Evolutionary conservation across 257 asterid genomes (phyloP).

Genomic region (Gynochthodes officinalis): DNA sequence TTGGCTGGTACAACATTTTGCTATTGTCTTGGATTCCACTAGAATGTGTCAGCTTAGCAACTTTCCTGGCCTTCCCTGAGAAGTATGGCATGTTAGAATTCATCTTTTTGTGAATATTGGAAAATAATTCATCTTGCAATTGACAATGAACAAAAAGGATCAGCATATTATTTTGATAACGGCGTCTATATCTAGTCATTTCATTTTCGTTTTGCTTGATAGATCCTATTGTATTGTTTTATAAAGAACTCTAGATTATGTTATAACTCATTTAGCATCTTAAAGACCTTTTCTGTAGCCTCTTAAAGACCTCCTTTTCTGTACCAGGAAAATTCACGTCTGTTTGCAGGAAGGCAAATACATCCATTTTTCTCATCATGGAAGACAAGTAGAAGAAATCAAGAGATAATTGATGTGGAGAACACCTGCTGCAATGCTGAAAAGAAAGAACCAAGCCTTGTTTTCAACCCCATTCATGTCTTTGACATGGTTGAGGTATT

Average conservation of each 20-base stretch:
- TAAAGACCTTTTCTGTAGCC: too few species aligned
- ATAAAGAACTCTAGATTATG: background rate
- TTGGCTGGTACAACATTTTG: background rate
- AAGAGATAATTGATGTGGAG: slow-evolving; percentile 50
- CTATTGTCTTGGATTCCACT: background rate
- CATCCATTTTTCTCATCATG: slow-evolving; percentile 84
- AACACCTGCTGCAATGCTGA: slow-evolving; percentile 33
- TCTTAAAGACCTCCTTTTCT: slow-evolving; percentile 10
- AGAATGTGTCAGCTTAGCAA: background rate
- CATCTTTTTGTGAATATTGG: background rate
- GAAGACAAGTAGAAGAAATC: slow-evolving; percentile 60
- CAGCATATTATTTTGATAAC: background rate
- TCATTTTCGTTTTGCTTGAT: background rate
- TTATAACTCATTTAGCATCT: slow-evolving; percentile 6
- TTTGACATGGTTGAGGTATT: slow-evolving; percentile 66
- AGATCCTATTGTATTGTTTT: background rate
- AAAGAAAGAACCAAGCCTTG: slow-evolving; percentile 48
- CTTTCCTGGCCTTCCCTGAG: background rate
- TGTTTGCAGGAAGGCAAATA: slow-evolving; percentile 78
- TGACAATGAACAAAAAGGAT: background rate
- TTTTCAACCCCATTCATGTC: slow-evolving; percentile 75
- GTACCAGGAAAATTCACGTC: slow-evolving; percentile 74
- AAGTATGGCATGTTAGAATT: background rate
- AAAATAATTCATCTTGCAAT: background rate
- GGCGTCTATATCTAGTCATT: background rate